Evolutionary conservation across 352 stramenopile genomes (phyloP).

Genomic region (Thalassiosira oceanica): DNA sequence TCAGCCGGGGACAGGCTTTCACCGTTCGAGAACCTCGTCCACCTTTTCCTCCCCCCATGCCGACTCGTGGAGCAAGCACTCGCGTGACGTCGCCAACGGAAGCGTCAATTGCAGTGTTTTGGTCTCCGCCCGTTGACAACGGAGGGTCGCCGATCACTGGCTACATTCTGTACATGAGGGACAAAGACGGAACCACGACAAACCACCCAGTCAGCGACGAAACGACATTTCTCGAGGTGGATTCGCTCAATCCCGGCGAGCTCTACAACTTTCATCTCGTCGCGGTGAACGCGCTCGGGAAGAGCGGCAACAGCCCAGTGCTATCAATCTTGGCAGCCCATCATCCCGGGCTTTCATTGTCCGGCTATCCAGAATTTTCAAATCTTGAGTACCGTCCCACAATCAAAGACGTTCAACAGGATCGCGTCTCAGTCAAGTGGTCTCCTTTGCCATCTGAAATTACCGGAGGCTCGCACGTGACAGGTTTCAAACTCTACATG

Average conservation of each 20-base stretch:
- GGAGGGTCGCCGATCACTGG: constrained; percentile 87
- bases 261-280: constrained; percentile 92
- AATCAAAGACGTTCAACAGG: constrained; percentile 61
- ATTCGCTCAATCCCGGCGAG: constrained; percentile 81
- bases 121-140: constrained; percentile 88
- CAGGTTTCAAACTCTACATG: constrained; percentile 92
- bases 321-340: constrained; percentile 87
- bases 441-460: constrained; percentile 80
- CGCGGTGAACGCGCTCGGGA: constrained; percentile 85
- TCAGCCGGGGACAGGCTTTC: constrained; percentile 88
- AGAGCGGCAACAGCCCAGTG: constrained; percentile 83
- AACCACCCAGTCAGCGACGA: constrained; percentile 58
- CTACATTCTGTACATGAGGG: constrained; percentile 90
- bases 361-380: constrained; percentile 34
- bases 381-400: constrained; percentile 26
- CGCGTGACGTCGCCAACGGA: constrained; percentile 69
- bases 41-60: constrained; percentile 82
- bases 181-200: constrained; percentile 40
- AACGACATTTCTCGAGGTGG: constrained; percentile 40
- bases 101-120: constrained; percentile 69
- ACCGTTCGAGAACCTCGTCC: constrained; percentile 85
- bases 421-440: constrained; percentile 76
- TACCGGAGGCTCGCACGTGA: constrained; percentile 69
- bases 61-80: constrained; percentile 47
- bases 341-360: constrained; percentile 56